These are phyloP conservation scores for Hibiscus mutabilis DNA, from an alignment of 345 rosid genomes.

Conservation along the genomic window DNA sequence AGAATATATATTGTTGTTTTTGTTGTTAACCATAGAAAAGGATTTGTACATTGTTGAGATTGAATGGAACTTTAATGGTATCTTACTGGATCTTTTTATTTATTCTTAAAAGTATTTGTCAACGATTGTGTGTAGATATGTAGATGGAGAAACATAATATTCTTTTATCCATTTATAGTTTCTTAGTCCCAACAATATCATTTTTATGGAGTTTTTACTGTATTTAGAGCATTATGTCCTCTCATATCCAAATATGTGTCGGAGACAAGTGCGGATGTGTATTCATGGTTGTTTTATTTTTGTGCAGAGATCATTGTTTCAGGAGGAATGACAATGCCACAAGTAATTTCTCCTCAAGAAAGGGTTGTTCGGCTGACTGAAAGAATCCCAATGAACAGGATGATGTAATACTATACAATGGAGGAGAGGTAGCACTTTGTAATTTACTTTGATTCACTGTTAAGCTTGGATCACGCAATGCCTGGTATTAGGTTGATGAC, in stretches of 20 bases:
- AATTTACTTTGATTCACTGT: background rate
- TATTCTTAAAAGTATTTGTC: too few relatives aligned
- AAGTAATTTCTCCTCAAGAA: slow-evolving; percentile 43
- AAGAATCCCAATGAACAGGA: slow-evolving; percentile 40
- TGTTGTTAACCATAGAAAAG: background rate
- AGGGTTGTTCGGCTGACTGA: slow-evolving; percentile 30
- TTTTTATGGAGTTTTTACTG: too few relatives aligned
- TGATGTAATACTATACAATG: slow-evolving; percentile 12
- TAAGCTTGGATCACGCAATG: too few relatives aligned
- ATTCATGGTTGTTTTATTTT: background rate
- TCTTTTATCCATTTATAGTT: background rate
- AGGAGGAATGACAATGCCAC: slow-evolving; percentile 71
- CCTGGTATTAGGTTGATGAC: too few relatives aligned
- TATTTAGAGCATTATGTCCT: too few relatives aligned
- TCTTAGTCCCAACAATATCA: too few relatives aligned
- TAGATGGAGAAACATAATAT: background rate
- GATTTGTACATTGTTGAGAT: background rate
- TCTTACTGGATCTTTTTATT: background rate
- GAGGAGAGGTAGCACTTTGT: background rate
- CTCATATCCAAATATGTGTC: too few relatives aligned
- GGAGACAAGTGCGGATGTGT: too few relatives aligned
- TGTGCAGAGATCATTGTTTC: slow-evolving; percentile 63
- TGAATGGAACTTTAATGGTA: background rate
- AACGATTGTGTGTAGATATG: background rate
- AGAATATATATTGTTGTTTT: background rate